Percentiles rank a stretch among this genome's conserved stretches.
These are phyloP conservation scores for Leptodermis oblonga DNA, from an alignment of 257 asterid species.

Conservation along the genomic window DNA sequence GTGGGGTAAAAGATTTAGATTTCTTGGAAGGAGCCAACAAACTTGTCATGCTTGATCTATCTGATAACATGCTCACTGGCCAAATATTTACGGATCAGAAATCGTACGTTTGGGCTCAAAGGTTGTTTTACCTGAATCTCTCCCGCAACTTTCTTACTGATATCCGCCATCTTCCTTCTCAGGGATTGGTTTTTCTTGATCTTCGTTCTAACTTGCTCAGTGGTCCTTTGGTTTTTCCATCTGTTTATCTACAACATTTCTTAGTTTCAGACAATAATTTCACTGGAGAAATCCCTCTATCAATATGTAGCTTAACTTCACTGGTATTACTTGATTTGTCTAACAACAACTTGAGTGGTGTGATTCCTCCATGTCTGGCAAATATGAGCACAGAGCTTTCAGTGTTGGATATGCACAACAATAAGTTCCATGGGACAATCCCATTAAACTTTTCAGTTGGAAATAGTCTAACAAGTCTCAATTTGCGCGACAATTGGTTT, in stretches of 20 bases:
- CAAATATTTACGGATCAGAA: not conserved
- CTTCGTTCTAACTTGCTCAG: conserved; percentile 3
- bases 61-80: conserved; percentile 9
- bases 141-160: no score
- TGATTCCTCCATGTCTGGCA: conserved; percentile 9
- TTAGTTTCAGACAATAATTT: conserved; percentile 18
- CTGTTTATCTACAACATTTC: not conserved
- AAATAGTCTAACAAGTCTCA: not conserved
- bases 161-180: no score
- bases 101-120: not conserved
- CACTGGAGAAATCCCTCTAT: conserved; percentile 19
- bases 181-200: not conserved
- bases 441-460: conserved; percentile 3
- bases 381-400: not conserved
- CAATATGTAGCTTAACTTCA: not conserved
- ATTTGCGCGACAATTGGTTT: conserved; percentile 16
- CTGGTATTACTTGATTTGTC: conserved; percentile 10
- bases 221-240: conserved; percentile 6
- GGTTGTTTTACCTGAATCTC: no score
- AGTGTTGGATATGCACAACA: conserved; percentile 7
- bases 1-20: conserved; percentile 11
- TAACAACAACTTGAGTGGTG: conserved; percentile 3
- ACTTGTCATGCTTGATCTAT: conserved; percentile 6
- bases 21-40: not conserved
- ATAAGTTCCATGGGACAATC: conserved; percentile 9